Evolutionary conservation across 2,329 filamentous ascomycete species (phyloP), one percentile per base, ranked within the genome.

Genomic region (Myriosclerotinia duriaeana): DNA sequence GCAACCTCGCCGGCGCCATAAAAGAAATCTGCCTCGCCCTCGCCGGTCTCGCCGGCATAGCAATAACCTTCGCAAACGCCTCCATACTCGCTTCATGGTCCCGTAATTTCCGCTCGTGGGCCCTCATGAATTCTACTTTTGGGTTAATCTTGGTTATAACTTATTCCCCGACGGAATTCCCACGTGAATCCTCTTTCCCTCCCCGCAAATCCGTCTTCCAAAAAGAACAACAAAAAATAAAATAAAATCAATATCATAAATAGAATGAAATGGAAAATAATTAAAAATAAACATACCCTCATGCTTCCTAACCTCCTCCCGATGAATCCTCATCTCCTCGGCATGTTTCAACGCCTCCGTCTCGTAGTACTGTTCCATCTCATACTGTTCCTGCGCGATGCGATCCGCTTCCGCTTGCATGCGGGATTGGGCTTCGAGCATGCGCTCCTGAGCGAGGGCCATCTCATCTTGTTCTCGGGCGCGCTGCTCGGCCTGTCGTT

Each of bases 321-420:
- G 69, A 67, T 76, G 74, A 15, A 72, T 46, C 36, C 74, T 67
- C 68, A 74, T 66, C 48, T 76, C 74, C 56, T 76, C 74, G 0
- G 72, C 72, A 64, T 76, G 74, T 53, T 71, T 72, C 65, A 76
- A 64, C 12, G 73, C 73, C 59, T 76, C 74, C 2, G 73, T 72
- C 58, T 75, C 73, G 46, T 76, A 76, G 52, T 75, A 76, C 55
- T 75, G 74, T 26, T 70, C 67, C 73, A 76, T 76, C 54, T 76
- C 74, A 62, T 76, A 74, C 53, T 76, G 72, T 55, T 76, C 74
- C 54, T 75, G 73, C 4, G 74, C 73, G 50, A 76, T 75, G 30
- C 74, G 36, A 34, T 75, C 73, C 38, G 70, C 67, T 59, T 76
- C 74, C 22, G 63, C 56, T 26, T 66, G 61, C 40, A 76, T 74